phyloP scores from a whole-genome alignment of 1,139 yeast species.

The Lodderomyces oxycetoniae region DNA sequence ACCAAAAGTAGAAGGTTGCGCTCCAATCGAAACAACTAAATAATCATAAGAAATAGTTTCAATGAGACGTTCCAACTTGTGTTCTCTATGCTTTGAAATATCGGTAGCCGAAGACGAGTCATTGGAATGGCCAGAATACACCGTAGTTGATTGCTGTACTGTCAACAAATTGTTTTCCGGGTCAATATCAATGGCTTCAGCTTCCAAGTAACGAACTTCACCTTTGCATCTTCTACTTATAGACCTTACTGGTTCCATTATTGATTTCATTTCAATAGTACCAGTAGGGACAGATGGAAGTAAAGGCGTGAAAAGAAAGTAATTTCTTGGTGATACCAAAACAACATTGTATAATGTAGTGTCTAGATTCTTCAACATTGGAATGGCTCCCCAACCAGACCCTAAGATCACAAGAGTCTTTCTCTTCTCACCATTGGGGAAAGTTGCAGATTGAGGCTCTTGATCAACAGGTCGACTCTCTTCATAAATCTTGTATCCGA shows the following conservation, averaged over 20 bases:
- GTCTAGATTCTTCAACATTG: constrained; percentile 76
- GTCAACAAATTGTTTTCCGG: constrained; percentile 30
- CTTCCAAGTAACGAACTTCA: constrained; percentile 80
- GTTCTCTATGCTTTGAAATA: constrained; percentile 33
- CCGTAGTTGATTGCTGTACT: constrained; percentile 40
- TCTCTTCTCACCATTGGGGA: constrained; percentile 66
- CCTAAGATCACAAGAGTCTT: constrained; percentile 86
- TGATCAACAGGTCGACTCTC: constrained; percentile 62
- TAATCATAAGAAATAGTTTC: constrained; percentile 63
- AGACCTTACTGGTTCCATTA: constrained; percentile 77
- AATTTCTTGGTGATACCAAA: constrained; percentile 87
- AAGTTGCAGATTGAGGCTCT: constrained; percentile 46
- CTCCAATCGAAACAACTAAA: constrained; percentile 84
- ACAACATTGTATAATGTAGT: constrained; percentile 82
- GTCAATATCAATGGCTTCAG: constrained; percentile 82
- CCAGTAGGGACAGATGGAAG: constrained; percentile 93
- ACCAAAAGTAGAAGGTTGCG: constrained; percentile 86
- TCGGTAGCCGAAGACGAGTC: constrained; percentile 41
- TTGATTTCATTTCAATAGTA: constrained; percentile 82
- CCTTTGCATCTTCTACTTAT: constrained; percentile 64
- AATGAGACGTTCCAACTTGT: constrained; percentile 38
- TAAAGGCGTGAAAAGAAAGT: constrained; percentile 87
- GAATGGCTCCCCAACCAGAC: constrained; percentile 90
- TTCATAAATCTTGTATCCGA: constrained; percentile 52
- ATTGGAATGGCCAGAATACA: constrained; percentile 47